These are phyloP conservation scores for Daphne laureola DNA, from an alignment of 441 rosid genomes.

Conservation along the genomic window DNA sequence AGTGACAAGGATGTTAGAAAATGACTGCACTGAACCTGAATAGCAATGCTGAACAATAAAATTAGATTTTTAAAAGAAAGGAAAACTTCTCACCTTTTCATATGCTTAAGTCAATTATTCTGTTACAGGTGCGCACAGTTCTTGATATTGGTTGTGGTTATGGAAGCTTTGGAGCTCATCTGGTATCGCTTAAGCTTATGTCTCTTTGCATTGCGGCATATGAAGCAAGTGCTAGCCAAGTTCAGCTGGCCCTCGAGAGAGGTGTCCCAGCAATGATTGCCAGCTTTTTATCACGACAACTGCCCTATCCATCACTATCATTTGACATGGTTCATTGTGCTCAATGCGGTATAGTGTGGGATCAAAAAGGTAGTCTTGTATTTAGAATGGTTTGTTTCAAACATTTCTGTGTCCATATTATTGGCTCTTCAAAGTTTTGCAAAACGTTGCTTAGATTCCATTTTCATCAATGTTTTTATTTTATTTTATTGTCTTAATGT, in stretches of 20 bases:
- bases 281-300: slow-evolving; percentile 69
- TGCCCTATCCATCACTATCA: slow-evolving; percentile 84
- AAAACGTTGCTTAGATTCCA: too few relatives aligned
- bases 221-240: slow-evolving; percentile 96
- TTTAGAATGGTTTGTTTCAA: slow-evolving; percentile 1
- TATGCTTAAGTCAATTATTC: slow-evolving; percentile 7
- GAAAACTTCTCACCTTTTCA: slow-evolving; percentile 6
- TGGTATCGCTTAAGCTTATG: slow-evolving; percentile 77
- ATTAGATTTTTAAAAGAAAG: slow-evolving; percentile 5
- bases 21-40: too few relatives aligned
- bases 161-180: slow-evolving; percentile 96
- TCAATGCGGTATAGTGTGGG: slow-evolving; percentile 84
- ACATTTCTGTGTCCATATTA: not conserved
- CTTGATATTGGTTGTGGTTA: slow-evolving; percentile 96
- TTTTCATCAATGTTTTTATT: not conserved
- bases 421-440: not conserved
- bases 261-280: slow-evolving; percentile 98
- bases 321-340: slow-evolving; percentile 98
- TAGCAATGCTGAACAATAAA: too few relatives aligned
- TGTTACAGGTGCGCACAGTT: slow-evolving; percentile 57
- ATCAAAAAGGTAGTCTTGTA: slow-evolving; percentile 59
- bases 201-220: slow-evolving; percentile 81
- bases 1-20: too few relatives aligned
- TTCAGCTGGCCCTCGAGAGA: slow-evolving; percentile 92
- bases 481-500: not conserved